Evolutionary conservation across 805 yeast genomes (phyloP).

Genomic region (Kodamaea lidongshanica): DNA sequence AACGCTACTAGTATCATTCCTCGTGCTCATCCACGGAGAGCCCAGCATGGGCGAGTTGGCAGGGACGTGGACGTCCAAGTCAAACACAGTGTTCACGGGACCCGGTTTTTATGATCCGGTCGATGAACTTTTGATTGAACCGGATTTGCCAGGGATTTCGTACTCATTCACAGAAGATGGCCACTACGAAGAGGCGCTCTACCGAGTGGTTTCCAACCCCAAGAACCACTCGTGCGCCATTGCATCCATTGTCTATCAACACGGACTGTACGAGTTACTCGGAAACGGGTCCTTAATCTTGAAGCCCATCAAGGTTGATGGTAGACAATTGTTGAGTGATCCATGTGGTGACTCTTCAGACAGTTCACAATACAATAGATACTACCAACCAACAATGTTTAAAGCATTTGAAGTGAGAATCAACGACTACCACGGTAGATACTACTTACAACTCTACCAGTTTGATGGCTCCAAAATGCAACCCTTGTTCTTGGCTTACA

Average conservation of each 20-base stretch:
- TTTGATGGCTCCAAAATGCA: constrained; percentile 76
- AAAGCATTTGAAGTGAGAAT: constrained; percentile 52
- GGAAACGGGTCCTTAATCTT: constrained; percentile 63
- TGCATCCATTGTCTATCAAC: constrained; percentile 82
- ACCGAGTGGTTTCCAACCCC: constrained; percentile 69
- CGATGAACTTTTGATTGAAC: constrained; percentile 90
- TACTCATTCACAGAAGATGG: constrained; percentile 94
- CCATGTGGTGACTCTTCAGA: constrained; percentile 61
- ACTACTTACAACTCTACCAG: constrained; percentile 65
- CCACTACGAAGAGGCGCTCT: constrained; percentile 80
- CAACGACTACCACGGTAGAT: constrained; percentile 80
- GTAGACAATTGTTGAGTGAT: constrained; percentile 81
- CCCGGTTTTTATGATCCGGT: constrained; percentile 95
- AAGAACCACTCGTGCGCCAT: constrained; percentile 73
- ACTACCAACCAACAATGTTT: constrained; percentile 60
- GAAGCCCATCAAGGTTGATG: constrained; percentile 78
- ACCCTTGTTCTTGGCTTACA: constrained; percentile 86
- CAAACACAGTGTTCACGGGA: constrained; percentile 93
- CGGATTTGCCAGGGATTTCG: constrained; percentile 90
- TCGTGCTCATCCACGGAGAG: constrained; percentile 23
- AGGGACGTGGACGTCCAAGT: constrained; percentile 95
- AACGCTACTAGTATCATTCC: no score
- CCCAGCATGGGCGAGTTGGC: constrained; percentile 44
- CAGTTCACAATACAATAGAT: constrained; percentile 60
- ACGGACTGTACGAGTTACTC: constrained; percentile 67